Evolutionary conservation across 352 stramenopile genomes (phyloP).

Genomic region (Pythium apleroticum): DNA sequence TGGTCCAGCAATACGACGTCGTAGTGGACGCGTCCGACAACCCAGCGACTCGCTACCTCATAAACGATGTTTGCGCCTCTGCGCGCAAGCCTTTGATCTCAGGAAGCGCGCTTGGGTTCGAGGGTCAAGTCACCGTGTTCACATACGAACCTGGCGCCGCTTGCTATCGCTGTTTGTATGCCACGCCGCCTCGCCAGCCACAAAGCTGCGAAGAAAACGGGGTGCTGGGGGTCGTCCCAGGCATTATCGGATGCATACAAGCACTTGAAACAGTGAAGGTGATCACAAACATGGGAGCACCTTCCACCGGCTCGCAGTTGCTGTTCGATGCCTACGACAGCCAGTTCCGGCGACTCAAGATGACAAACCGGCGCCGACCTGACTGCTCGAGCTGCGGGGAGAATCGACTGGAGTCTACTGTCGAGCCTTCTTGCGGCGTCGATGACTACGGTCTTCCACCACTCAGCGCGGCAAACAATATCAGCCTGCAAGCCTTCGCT

Average conservation of each 20-base stretch:
- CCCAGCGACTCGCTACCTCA: constrained; percentile 92
- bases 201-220: constrained; percentile 95
- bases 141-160: constrained; percentile 60
- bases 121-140: constrained; percentile 97
- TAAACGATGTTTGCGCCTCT: constrained; percentile 94
- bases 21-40: constrained; percentile 98
- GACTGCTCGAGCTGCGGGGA: constrained; percentile 37
- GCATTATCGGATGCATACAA: constrained; percentile 93
- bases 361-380: constrained; percentile 35
- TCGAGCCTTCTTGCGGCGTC: neutral
- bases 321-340: constrained; percentile 82
- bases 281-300: constrained; percentile 60
- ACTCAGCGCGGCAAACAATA: constrained; percentile 23
- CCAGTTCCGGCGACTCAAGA: constrained; percentile 66
- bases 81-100: constrained; percentile 89
- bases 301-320: constrained; percentile 62
- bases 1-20: constrained; percentile 84
- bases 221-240: constrained; percentile 94
- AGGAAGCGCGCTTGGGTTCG: constrained; percentile 93
- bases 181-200: constrained; percentile 63
- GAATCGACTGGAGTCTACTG: neutral
- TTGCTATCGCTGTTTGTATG: constrained; percentile 98
- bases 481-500: constrained; percentile 44
- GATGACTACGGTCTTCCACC: neutral
- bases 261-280: constrained; percentile 94